Percentiles rank a stretch among this genome's conserved stretches.
phyloP scores from a whole-genome alignment of 23 red algal genomes.

The Cyanidium caldarium region DNA sequence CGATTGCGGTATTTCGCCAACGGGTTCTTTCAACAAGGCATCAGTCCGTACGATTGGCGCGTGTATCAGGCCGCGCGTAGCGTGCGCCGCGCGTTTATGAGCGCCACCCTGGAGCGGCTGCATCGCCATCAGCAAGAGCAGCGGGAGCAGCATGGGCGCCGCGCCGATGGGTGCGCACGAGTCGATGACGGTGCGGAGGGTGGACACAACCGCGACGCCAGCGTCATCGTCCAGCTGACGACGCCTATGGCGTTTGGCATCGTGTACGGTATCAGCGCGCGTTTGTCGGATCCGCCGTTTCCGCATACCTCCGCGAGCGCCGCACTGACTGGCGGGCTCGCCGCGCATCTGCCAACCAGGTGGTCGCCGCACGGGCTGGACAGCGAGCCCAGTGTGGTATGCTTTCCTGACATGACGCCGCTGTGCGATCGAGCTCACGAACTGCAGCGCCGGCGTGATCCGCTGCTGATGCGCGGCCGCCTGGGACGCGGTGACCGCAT shows the following conservation, averaged over 20 bases:
- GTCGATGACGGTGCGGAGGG: background rate
- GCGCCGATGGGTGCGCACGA: background rate
- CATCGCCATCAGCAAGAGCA: slow-evolving; percentile 7
- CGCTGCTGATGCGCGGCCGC: slow-evolving; percentile 21
- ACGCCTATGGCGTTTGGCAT: background rate
- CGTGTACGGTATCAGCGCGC: background rate
- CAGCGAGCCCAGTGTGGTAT: background rate
- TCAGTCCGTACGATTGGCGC: slow-evolving; percentile 76
- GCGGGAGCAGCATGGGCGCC: background rate
- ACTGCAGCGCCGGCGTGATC: background rate
- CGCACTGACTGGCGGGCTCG: background rate
- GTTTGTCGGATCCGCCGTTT: background rate
- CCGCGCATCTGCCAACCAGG: background rate
- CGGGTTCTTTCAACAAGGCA: slow-evolving; percentile 58
- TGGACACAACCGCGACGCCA: background rate
- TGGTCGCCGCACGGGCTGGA: background rate
- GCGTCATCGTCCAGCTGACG: slow-evolving; percentile 12
- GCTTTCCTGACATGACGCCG: background rate
- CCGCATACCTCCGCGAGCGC: background rate
- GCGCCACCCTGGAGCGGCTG: slow-evolving; percentile 13
- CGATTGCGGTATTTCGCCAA: slow-evolving; percentile 69
- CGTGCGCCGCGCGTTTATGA: slow-evolving; percentile 15
- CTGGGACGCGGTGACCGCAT: slow-evolving; percentile 49
- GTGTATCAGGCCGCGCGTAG: slow-evolving; percentile 50
- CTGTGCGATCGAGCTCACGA: background rate